Evolutionary conservation across 345 rosid species (phyloP), one percentile per base, ranked within the genome.

Genomic region (Odontarrhena argentea): DNA sequence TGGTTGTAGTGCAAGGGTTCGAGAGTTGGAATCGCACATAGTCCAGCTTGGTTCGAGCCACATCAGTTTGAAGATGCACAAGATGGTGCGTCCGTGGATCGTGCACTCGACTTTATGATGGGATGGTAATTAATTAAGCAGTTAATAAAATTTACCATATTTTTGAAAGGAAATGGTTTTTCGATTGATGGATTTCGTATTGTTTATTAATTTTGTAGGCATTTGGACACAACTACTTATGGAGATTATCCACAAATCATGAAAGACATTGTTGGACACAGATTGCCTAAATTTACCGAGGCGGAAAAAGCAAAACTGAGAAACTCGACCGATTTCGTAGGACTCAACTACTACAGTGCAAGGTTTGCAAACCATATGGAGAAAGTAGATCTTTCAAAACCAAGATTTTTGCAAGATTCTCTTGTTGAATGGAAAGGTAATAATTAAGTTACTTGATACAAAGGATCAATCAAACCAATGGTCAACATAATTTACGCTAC

Each of bases 181-280:
- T 24, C 15, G 8, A 32, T 32, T 18, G 22, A 18, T 18, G 22
- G 2, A 24, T 38, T 38, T 38, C 7, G 9, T n/a, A 51, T 40
- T 57, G 4, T 40, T 40, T 28, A 10, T 3, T 49, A 15, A 32
- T 32, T 68, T 15, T 40, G 1, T 36, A 80, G 86, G 86, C 67
- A 60, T 51, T 4, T 76, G 37, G 63, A 76, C 26, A 75, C 86
- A 26, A 49, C 82, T 9, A 78, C 62, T 1, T 60, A 30, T 15
- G 84, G 86, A 11, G 75, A 78, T 8, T 83, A 83, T 40, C 87
- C 84, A 6, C 25, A 65, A 43, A 68, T 44, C 9, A 83, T 83
- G 87, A 61, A 55, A 28, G 45, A 52, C 3, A 60, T 67, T 38
- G 82, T 83, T n/a, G 77, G 81, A 12, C 37, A 55, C n/a, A 60